These are phyloP conservation scores for Metahyphopichia silvanorum DNA, from an alignment of 805 yeast genomes.

Conservation along the genomic window DNA sequence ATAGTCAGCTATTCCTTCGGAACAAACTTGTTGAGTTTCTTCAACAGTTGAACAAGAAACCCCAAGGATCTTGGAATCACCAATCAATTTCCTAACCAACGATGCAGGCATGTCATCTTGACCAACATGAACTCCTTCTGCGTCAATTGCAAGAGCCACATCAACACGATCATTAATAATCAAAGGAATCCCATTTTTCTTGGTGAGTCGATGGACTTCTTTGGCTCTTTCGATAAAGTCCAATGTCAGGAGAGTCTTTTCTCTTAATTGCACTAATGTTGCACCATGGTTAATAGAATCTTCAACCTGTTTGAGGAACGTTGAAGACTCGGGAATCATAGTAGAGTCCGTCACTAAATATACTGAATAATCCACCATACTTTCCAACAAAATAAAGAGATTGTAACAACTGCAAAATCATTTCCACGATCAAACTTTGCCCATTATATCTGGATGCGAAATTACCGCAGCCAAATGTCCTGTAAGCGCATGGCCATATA, in stretches of 20 bases:
- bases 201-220: slow-evolving; percentile 60
- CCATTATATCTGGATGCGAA: neutral
- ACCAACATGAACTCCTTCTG: slow-evolving; percentile 92
- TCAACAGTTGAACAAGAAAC: slow-evolving; percentile 62
- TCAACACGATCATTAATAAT: slow-evolving; percentile 86
- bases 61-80: slow-evolving; percentile 75
- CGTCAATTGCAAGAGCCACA: slow-evolving; percentile 84
- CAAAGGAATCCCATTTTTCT: slow-evolving; percentile 60
- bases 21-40: slow-evolving; percentile 53
- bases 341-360: slow-evolving; percentile 81
- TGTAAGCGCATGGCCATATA: slow-evolving; percentile 3
- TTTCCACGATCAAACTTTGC: neutral
- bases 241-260: slow-evolving; percentile 66
- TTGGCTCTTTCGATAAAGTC: slow-evolving; percentile 63
- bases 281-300: slow-evolving; percentile 68
- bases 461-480: slow-evolving; percentile 1
- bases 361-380: slow-evolving; percentile 50
- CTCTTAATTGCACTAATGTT: slow-evolving; percentile 80
- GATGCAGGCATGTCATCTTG: slow-evolving; percentile 78
- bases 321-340: slow-evolving; percentile 56
- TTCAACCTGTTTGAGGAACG: slow-evolving; percentile 58
- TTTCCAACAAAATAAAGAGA: neutral
- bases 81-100: slow-evolving; percentile 60
- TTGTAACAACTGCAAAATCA: neutral
- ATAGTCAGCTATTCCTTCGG: slow-evolving; percentile 61